Evolutionary conservation across 306 rosid genomes (phyloP), one percentile per base, ranked within the genome.

Genomic region (Medicago lupulina): DNA sequence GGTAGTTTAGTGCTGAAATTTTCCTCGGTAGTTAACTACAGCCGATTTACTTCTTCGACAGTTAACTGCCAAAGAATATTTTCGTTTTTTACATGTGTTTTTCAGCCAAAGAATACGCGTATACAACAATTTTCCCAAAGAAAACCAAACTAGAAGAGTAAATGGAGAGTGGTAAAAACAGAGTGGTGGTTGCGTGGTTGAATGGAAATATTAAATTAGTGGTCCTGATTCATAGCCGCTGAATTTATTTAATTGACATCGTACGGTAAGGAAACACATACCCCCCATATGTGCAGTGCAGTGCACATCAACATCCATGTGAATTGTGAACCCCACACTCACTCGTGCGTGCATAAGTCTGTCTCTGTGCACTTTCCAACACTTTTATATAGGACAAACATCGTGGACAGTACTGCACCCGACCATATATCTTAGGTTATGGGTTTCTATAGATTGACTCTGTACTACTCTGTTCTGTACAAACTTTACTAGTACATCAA

Each of bases 151-250:
- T 25, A 25, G 28, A 25, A 25, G 31, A 28, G 31, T 28, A 28
- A 28, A 28, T 28, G 0, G 4, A 16, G 53, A 54, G 8, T n/a
- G 4, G 4, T 36, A 28, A 21, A 40, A 67, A 57, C 4, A 40
- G 41, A 39, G 50, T 3, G 63, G 80, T 75, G 81, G 84, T 55
- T 81, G 25, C 64, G 80, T 75, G 81, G 84, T 55, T 81, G 25
- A 80, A 83, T 66, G 34, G 53, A 64, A 57, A 75, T 53, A 84
- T 73, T 76, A 36, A 80, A 77, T 69, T 36, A 34, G 80, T 81
- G 86, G 93, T 80, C 85, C 86, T 74, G 38, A 34, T 65, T 69
- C 36, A 54, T 64, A 73, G 64, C 82, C 86, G 83, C 71, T 62
- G 74, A 84, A 77, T 83, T 64, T 1, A 77, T 83, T 64, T 1